Evolutionary conservation across 371 early-diverging fungal genomes (phyloP).

Genomic region (Basidiobolus meristosporus): DNA sequence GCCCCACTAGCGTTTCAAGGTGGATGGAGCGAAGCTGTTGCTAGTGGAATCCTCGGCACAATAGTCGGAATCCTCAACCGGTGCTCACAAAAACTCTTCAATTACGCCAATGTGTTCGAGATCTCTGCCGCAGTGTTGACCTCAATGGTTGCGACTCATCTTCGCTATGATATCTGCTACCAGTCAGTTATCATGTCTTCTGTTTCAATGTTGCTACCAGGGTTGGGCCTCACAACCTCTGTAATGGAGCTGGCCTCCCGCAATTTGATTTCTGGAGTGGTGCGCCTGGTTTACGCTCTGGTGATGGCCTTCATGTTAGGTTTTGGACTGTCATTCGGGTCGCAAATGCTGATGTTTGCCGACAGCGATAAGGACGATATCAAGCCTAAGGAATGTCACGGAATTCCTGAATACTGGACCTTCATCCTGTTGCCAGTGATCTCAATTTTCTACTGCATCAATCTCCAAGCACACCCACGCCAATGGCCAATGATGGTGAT

Average conservation of each 20-base stretch:
- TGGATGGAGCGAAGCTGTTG: slow-evolving; percentile 21
- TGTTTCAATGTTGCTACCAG: slow-evolving; percentile 28
- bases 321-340: slow-evolving; percentile 39
- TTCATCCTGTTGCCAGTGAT: slow-evolving; percentile 9
- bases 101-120: slow-evolving; percentile 29
- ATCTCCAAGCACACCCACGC: slow-evolving; percentile 8
- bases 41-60: slow-evolving; percentile 17
- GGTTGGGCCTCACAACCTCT: slow-evolving; percentile 28
- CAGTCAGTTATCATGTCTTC: slow-evolving; percentile 23
- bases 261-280: slow-evolving; percentile 48
- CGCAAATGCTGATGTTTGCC: no score
- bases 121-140: slow-evolving; percentile 24
- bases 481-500: slow-evolving; percentile 12
- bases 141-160: slow-evolving; percentile 21
- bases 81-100: slow-evolving; percentile 16
- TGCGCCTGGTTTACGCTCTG: slow-evolving; percentile 38
- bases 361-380: no score
- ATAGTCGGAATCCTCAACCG: slow-evolving; percentile 17
- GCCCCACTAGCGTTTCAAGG: slow-evolving; percentile 25
- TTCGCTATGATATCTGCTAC: slow-evolving; percentile 19
- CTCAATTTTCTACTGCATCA: slow-evolving; percentile 8
- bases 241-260: slow-evolving; percentile 51
- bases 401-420: slow-evolving; percentile 8
- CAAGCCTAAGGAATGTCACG: no score
- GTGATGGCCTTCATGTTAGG: slow-evolving; percentile 37